These are phyloP conservation scores for Triticum dicoccoides DNA, from an alignment of 176 grass and related monocot species.

Conservation along the genomic window DNA sequence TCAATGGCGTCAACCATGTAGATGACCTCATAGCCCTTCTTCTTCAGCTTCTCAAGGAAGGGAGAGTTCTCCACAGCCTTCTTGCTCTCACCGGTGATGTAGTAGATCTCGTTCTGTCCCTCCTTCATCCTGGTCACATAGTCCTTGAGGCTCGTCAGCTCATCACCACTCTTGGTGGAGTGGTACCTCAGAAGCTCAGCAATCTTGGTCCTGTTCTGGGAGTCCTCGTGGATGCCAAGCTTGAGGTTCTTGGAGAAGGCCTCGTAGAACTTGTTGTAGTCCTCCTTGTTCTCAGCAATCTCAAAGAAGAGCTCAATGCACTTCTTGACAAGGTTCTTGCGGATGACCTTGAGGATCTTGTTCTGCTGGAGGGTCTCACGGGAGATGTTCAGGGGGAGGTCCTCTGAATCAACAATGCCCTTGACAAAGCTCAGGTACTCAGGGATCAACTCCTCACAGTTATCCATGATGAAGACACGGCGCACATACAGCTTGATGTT, in stretches of 20 bases:
- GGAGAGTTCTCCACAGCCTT: conserved; percentile 95
- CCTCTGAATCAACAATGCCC: conserved; percentile 86
- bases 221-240: conserved; percentile 77
- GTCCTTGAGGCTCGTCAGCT: conserved; percentile 83
- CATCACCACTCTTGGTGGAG: conserved; percentile 87
- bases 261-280: conserved; percentile 90
- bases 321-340: conserved; percentile 89
- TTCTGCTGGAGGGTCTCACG: conserved; percentile 85
- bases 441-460: conserved; percentile 81
- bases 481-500: conserved; percentile 94
- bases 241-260: conserved; percentile 94
- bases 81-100: conserved; percentile 94
- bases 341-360: conserved; percentile 83
- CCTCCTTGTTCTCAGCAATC: conserved; percentile 93
- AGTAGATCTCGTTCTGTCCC: conserved; percentile 79
- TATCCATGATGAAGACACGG: conserved; percentile 89
- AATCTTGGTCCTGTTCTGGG: conserved; percentile 67
- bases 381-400: conserved; percentile 82
- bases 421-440: conserved; percentile 82
- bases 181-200: conserved; percentile 80
- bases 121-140: conserved; percentile 94
- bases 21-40: conserved; percentile 77
- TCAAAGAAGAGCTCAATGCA: conserved; percentile 93
- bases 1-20: conserved; percentile 86
- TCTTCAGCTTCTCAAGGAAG: conserved; percentile 85